A percentile compares a stretch with the other conserved stretches of the same genome.
These are phyloP conservation scores for Pythium coloratum DNA, from an alignment of 352 stramenopile species.

Conservation along the genomic window DNA sequence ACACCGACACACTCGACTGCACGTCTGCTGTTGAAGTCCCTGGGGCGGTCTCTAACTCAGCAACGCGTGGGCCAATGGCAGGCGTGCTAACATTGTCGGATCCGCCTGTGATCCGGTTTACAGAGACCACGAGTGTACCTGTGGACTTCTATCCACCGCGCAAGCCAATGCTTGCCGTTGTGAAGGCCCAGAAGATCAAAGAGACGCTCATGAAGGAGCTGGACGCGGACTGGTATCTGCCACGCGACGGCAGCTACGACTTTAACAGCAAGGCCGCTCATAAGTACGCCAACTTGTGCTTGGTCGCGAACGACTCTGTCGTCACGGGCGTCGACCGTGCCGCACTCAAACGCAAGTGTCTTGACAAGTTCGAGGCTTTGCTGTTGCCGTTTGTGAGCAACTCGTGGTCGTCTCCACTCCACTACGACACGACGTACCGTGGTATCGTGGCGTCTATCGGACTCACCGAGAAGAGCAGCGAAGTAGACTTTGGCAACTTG, in stretches of 20 bases:
- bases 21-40: constrained; percentile 36
- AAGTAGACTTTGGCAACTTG: constrained; percentile 62
- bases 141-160: constrained; percentile 52
- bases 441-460: constrained; percentile 57
- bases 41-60: constrained; percentile 38
- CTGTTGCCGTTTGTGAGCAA: constrained; percentile 55
- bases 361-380: constrained; percentile 37
- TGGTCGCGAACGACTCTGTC: neutral
- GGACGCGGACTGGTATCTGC: neutral
- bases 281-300: neutral
- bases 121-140: constrained; percentile 43
- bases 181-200: constrained; percentile 34
- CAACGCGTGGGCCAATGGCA: constrained; percentile 60
- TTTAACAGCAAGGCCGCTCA: neutral
- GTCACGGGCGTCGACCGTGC: constrained; percentile 11
- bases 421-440: constrained; percentile 57
- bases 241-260: neutral
- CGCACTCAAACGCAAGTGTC: constrained; percentile 45
- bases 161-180: constrained; percentile 30
- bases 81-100: constrained; percentile 43
- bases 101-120: constrained; percentile 48
- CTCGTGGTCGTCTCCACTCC: constrained; percentile 45
- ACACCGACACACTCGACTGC: constrained; percentile 55
- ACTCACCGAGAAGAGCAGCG: constrained; percentile 45
- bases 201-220: constrained; percentile 42